Evolutionary conservation across 495 filamentous ascomycete genomes (phyloP).

Genomic region (Penicillium simplicissimum): DNA sequence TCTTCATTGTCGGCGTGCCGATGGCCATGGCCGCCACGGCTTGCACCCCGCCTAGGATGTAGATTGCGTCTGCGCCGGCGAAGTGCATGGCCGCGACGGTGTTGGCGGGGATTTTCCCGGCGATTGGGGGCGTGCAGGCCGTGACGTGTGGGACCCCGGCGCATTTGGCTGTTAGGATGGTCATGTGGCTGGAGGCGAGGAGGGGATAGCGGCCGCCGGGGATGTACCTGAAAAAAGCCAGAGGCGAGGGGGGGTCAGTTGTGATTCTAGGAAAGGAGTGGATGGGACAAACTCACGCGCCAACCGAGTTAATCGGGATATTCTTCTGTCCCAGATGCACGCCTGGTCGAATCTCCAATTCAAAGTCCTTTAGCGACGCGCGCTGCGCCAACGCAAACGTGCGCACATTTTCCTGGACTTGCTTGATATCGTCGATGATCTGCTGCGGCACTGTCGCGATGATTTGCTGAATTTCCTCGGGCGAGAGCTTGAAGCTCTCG

Average conservation of each 20-base stretch:
- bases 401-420: conserved; percentile 52
- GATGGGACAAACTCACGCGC: too few relatives aligned
- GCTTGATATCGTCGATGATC: conserved; percentile 52
- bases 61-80: conserved; percentile 56
- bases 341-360: conserved; percentile 50
- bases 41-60: conserved; percentile 55
- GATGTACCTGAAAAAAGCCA: too few relatives aligned
- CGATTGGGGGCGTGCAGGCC: conserved; percentile 54
- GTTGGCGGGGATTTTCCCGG: conserved; percentile 47
- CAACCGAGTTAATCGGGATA: conserved; percentile 41
- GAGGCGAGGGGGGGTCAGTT: too few relatives aligned
- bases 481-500: conserved; percentile 42
- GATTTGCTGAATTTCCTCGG: conserved; percentile 24
- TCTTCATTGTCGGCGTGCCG: conserved; percentile 66
- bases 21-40: conserved; percentile 76
- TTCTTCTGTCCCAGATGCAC: conserved; percentile 53
- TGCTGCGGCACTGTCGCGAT: conserved; percentile 36
- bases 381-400: conserved; percentile 51
- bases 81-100: conserved; percentile 55
- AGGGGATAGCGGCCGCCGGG: conserved; percentile 56
- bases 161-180: conserved; percentile 56
- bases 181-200: conserved; percentile 59
- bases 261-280: too few relatives aligned
- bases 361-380: conserved; percentile 46
- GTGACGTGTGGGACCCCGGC: conserved; percentile 53